Conservation (phyloP, 2,329 filamentous ascomycete species). For the Zarea fungicola region DNA sequence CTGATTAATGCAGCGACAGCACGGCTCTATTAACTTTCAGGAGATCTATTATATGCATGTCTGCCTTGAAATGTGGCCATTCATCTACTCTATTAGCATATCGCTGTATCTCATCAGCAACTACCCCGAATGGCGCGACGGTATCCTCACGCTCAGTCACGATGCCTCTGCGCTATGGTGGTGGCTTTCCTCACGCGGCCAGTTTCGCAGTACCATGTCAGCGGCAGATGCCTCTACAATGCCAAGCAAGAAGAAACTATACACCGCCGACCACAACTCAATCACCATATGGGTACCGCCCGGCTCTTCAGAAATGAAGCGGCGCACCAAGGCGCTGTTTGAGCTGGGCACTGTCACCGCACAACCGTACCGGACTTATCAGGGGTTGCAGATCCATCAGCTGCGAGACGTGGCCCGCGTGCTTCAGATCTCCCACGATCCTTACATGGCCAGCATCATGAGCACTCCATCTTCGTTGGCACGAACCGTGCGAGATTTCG, state of each 20-base stretch:
- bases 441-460: neutral
- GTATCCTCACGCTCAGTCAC: constrained; percentile 1
- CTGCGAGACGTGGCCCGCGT: neutral
- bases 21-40: no score
- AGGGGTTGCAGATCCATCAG: constrained; percentile 2
- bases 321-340: constrained; percentile 8
- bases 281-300: neutral
- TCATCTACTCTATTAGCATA: constrained; percentile 5
- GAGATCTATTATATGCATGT: no score
- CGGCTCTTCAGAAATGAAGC: constrained; percentile 6
- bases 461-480: neutral
- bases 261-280: neutral
- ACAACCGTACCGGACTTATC: constrained; percentile 7
- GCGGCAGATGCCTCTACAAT: no score
- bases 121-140: constrained; percentile 12
- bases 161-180: constrained; percentile 5
- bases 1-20: no score
- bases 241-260: no score
- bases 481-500: constrained; percentile 9
- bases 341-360: constrained; percentile 1
- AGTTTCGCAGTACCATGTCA: neutral
- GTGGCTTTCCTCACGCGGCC: neutral
- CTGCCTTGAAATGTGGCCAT: constrained; percentile 7
- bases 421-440: neutral
- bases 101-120: constrained; percentile 9